Percentiles rank a stretch among this genome's conserved stretches.
Evolutionary conservation across 352 stramenopile species (phyloP).

Genomic region (Globisporangium echinulatum): DNA sequence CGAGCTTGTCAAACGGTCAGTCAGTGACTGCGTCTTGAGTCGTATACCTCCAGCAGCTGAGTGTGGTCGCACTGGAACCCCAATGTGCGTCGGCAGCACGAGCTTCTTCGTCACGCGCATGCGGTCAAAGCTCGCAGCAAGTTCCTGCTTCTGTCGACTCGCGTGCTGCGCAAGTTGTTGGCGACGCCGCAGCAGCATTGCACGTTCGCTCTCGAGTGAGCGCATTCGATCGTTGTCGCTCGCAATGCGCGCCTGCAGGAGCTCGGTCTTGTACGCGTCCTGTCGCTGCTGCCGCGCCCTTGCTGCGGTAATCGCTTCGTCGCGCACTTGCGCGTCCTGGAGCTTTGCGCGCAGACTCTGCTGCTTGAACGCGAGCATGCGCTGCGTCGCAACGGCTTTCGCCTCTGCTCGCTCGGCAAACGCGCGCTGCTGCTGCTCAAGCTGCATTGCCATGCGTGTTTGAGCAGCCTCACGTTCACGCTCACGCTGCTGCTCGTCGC

Average conservation of each 20-base stretch:
- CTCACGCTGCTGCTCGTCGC: conserved; percentile 41
- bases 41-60: conserved; percentile 19
- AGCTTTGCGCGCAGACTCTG: conserved; percentile 38
- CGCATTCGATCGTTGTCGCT: conserved; percentile 50
- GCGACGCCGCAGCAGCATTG: conserved; percentile 42
- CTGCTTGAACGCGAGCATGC: conserved; percentile 50
- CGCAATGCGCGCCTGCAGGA: conserved; percentile 58
- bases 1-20: conserved; percentile 6
- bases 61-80: conserved; percentile 27
- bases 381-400: conserved; percentile 43
- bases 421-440: conserved; percentile 31
- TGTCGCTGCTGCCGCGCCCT: conserved; percentile 52
- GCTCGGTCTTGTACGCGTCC: conserved; percentile 48
- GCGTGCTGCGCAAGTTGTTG: conserved; percentile 65
- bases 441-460: conserved; percentile 47
- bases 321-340: conserved; percentile 66
- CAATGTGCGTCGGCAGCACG: conserved; percentile 48
- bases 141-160: conserved; percentile 53
- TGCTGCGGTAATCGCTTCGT: conserved; percentile 70
- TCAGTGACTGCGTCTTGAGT: conserved; percentile 30
- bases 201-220: conserved; percentile 50
- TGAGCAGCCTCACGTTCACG: conserved; percentile 28
- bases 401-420: conserved; percentile 42
- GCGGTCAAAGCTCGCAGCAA: conserved; percentile 76
- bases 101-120: conserved; percentile 83